Evolutionary conservation across 1,139 yeast species (phyloP).

Genomic region (Debaryomyces coudertii): DNA sequence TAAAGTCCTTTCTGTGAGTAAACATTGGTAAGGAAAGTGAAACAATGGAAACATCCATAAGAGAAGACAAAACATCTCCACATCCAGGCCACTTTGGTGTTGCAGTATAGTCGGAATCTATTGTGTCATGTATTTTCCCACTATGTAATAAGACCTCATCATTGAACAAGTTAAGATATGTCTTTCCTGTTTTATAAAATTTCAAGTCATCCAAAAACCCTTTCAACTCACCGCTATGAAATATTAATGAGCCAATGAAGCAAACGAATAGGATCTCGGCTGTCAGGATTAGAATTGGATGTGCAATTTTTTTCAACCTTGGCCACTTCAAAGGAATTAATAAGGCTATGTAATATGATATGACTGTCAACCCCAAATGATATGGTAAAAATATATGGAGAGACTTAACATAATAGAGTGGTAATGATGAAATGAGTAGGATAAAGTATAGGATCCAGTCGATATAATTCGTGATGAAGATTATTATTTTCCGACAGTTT

Average conservation of each 20-base stretch:
- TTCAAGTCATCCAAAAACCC: conserved; percentile 54
- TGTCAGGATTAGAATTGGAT: conserved; percentile 73
- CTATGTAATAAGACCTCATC: conserved; percentile 32
- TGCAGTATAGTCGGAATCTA: conserved; percentile 30
- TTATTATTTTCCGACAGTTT: conserved; percentile 31
- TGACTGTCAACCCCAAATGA: conserved; percentile 61
- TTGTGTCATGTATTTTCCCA: conserved; percentile 23
- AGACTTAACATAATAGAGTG: conserved; percentile 49
- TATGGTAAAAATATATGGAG: conserved; percentile 62
- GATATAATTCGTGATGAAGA: conserved; percentile 47
- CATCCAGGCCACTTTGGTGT: conserved; percentile 72
- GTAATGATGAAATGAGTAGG: conserved; percentile 57
- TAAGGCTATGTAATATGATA: conserved; percentile 57
- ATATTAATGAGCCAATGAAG: conserved; percentile 61
- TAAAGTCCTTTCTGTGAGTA: conserved; percentile 67
- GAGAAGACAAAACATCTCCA: conserved; percentile 70
- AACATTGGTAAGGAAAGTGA: conserved; percentile 78
- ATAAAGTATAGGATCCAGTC: conserved; percentile 57
- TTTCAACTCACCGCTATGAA: conserved; percentile 42
- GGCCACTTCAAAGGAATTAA: conserved; percentile 53
- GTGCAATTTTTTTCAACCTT: conserved; percentile 54
- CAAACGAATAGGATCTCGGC: conserved; percentile 62
- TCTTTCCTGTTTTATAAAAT: conserved; percentile 70
- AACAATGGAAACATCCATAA: conserved; percentile 78
- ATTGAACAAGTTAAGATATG: conserved; percentile 61